Evolutionary conservation across 2,329 filamentous ascomycete species (phyloP), one percentile per base, ranked within the genome.

Genomic region (Ascochyta viciae-villosae): DNA sequence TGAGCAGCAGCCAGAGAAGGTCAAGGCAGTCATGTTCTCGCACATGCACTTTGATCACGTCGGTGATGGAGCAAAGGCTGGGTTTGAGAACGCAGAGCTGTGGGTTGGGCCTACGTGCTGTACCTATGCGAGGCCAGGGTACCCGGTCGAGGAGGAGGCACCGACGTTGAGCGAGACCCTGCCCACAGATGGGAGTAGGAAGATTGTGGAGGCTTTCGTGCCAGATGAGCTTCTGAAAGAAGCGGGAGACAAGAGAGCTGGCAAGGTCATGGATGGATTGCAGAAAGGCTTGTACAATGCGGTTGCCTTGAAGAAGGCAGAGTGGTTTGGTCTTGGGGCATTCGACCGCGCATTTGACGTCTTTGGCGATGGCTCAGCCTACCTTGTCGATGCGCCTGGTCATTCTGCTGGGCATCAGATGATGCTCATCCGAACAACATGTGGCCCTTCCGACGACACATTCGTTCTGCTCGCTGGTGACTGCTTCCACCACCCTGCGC

Each of bases 391-490:
- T 60, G 77, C 78, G 0, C 83, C 83, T 0, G 83, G 83, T 0
- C 82, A 85, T 61, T 68, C 83, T 0, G 74, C 79, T 12, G 83
- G 83, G 0, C 83, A 85, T 60, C 69, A 83, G 13, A 84, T 73
- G 69, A 66, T 74, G 67, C 60, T 74, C 23, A 40, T 73, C 2
- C 50, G 71, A 2, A 66, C 66, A 0, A 70, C 60, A 22, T n/a
- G 22, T 2, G 50, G 41, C 9, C 19, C 19, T 16, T 38, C 53
- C 1, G 57, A 61, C 0, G 61, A 63, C 23, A 62, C 67, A 1
- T 74, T 73, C 44, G 69, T 73, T 9, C 45, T 74, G 29, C 42
- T 74, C 22, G 70, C 68, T 8, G 72, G 72, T 2, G 72, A 74
- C 41, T 68, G 67, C 37, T 73, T 67, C 38, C 72, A 74, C 40